phyloP scores from a whole-genome alignment of 805 yeast species.

The Candida ovalis region DNA sequence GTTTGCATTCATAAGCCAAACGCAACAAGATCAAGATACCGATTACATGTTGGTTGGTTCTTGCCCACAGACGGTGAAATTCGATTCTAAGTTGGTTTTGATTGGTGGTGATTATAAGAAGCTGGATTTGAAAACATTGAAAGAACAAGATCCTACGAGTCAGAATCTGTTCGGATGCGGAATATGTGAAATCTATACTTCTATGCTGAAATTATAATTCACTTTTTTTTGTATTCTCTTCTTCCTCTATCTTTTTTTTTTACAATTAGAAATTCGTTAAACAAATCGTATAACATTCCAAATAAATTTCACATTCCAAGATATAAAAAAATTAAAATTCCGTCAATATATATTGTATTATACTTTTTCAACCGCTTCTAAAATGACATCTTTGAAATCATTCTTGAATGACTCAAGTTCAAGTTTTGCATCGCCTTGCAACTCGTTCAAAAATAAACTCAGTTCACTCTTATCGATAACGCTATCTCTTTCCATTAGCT shows the following conservation, averaged over 20 bases:
- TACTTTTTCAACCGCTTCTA: not conserved
- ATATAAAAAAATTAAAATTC: too few relatives aligned
- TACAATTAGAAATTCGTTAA: not conserved
- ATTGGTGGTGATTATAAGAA: constrained; percentile 20
- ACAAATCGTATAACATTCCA: too few relatives aligned
- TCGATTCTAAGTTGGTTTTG: constrained; percentile 21
- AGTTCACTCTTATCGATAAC: not conserved
- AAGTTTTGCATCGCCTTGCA: not conserved
- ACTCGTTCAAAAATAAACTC: not conserved
- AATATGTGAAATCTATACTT: constrained; percentile 16
- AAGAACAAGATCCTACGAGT: not conserved
- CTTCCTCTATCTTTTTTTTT: too few relatives aligned
- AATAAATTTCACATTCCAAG: too few relatives aligned
- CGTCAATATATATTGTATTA: not conserved
- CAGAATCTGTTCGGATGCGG: constrained; percentile 13
- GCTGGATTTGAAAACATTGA: constrained; percentile 3
- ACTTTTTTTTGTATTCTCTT: not conserved
- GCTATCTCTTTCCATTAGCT: not conserved
- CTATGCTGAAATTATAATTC: constrained; percentile 15
- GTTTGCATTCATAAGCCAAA: constrained; percentile 3
- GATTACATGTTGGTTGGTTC: constrained; percentile 2
- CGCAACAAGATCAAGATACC: not conserved
- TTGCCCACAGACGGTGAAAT: constrained; percentile 11
- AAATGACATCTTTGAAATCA: not conserved
- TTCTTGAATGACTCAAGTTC: not conserved